Conservation (phyloP, 73 alveolate genomes). For the Symbiodinium natans region DNA sequence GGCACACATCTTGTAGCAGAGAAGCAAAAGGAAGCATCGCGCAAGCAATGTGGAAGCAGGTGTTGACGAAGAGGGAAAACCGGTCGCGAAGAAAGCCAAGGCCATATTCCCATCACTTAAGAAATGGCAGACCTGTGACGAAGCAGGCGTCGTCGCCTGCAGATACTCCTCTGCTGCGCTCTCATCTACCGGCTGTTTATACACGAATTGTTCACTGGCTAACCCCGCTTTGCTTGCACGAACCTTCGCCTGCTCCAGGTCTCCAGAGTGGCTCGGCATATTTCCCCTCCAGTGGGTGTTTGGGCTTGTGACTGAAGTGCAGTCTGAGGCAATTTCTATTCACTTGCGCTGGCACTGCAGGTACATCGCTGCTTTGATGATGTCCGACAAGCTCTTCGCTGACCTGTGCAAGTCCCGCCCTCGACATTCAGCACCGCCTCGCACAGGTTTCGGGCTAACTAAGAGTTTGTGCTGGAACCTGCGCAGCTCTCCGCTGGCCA, state of each 20-base stretch:
- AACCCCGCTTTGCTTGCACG: neutral
- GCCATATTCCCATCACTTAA: neutral
- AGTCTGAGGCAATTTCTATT: neutral
- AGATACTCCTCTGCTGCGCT: no score
- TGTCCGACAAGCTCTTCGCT: slow-evolving; percentile 31
- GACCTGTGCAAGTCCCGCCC: slow-evolving; percentile 43
- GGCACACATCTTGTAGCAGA: neutral
- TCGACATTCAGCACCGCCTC: neutral
- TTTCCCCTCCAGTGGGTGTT: neutral
- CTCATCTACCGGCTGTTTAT: neutral
- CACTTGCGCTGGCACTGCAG: neutral
- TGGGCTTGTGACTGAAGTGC: neutral
- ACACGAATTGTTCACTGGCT: neutral
- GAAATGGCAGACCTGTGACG: neutral
- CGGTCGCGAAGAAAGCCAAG: neutral
- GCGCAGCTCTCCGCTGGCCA: neutral
- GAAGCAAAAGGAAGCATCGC: no score
- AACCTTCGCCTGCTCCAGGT: neutral
- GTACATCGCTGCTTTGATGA: slow-evolving; percentile 59
- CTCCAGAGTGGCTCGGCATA: neutral
- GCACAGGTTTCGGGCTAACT: neutral
- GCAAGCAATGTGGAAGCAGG: no score
- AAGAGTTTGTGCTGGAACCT: neutral
- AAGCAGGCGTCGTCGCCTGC: no score
- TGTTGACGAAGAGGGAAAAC: slow-evolving; percentile 26